Evolutionary conservation across 1,139 yeast genomes (phyloP).

Genomic region (Suhomyces chickasaworum): DNA sequence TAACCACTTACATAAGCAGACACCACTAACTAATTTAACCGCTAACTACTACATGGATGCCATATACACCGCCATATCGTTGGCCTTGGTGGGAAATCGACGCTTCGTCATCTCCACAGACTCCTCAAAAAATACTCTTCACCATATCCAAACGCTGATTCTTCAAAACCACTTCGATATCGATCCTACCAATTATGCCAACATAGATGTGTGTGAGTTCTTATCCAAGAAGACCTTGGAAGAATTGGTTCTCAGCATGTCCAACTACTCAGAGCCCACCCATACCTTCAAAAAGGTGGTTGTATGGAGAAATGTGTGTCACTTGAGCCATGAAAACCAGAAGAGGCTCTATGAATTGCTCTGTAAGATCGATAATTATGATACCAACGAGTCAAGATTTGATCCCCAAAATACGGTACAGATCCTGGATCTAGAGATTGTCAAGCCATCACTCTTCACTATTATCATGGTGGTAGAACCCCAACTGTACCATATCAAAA

Average conservation of each 20-base stretch:
- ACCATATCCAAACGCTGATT: conserved; percentile 6
- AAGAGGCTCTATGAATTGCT: conserved; percentile 30
- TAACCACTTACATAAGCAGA: neutral
- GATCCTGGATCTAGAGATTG: conserved; percentile 19
- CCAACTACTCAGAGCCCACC: conserved; percentile 5
- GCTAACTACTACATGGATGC: conserved; percentile 24
- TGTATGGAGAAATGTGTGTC: conserved; percentile 32
- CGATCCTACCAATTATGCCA: conserved; percentile 16
- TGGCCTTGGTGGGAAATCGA: conserved; percentile 26
- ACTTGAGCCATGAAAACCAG: conserved; percentile 22
- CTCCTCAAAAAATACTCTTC: conserved; percentile 1
- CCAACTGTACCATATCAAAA: conserved; percentile 17
- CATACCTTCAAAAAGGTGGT: conserved; percentile 21
- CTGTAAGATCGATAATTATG: conserved; percentile 35
- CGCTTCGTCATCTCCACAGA: conserved; percentile 24
- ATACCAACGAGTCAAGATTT: conserved; percentile 26
- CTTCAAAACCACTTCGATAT: conserved; percentile 12
- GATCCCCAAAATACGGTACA: conserved; percentile 11
- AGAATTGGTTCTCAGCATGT: conserved; percentile 13
- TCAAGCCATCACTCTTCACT: conserved; percentile 27
- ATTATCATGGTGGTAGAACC: conserved; percentile 30
- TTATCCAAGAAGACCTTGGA: conserved; percentile 9
- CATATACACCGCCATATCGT: conserved; percentile 29
- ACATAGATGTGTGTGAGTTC: conserved; percentile 22
- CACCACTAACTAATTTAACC: neutral